phyloP scores from a whole-genome alignment of 2,329 filamentous ascomycete genomes.

The Trichoderma breve region DNA sequence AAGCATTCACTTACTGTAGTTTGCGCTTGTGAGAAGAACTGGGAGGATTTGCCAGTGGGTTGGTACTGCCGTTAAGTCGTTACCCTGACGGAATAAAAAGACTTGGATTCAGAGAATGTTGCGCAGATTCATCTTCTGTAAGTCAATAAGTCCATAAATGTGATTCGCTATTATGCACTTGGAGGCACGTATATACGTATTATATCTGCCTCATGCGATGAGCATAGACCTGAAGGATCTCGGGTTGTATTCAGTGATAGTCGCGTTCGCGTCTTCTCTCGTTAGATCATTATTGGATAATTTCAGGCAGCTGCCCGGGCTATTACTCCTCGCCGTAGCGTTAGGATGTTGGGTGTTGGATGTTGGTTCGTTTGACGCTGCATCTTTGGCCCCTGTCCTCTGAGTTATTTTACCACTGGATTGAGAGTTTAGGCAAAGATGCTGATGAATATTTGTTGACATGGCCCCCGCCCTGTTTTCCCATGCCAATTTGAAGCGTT shows the following conservation, averaged over 20 bases:
- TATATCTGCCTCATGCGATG: not conserved
- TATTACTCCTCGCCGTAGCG: not conserved
- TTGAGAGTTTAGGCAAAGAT: not conserved
- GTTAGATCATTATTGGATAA: not conserved
- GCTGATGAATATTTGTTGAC: not conserved
- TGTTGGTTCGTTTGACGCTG: not conserved
- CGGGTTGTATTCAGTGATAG: not conserved
- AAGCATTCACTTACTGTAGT: constrained; percentile 16
- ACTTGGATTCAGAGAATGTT: not conserved
- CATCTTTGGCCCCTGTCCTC: not conserved
- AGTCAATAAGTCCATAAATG: not conserved
- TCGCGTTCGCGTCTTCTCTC: not conserved
- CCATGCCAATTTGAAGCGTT: not conserved
- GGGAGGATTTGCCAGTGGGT: constrained; percentile 10
- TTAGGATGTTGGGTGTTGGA: not conserved
- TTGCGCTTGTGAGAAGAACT: constrained; percentile 14
- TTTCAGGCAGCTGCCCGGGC: not conserved
- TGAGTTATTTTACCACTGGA: not conserved
- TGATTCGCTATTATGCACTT: not conserved
- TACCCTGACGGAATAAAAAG: not conserved
- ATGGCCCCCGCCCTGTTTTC: not conserved
- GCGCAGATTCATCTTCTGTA: not conserved
- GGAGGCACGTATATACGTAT: not conserved
- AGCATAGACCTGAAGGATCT: not conserved
- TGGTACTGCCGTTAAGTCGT: not conserved